These are phyloP conservation scores for Kandelia obovata DNA, from an alignment of 345 rosid species.

Conservation along the genomic window DNA sequence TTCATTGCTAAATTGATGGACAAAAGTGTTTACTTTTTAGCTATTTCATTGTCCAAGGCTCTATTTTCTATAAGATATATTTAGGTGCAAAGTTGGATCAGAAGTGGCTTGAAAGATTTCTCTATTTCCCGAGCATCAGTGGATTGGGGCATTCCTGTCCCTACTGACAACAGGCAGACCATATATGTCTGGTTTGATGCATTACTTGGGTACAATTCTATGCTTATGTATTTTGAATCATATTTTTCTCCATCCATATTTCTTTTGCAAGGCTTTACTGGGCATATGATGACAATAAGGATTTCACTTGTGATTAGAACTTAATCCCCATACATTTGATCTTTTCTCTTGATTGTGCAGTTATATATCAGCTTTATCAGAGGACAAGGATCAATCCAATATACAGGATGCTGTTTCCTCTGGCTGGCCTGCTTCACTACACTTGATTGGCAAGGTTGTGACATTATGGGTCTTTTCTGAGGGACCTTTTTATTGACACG, in stretches of 20 bases:
- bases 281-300: background rate
- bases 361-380: slow-evolving; percentile 80
- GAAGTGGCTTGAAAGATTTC: slow-evolving; percentile 79
- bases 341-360: slow-evolving; percentile 33
- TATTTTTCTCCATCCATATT: background rate
- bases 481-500: background rate
- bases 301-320: background rate
- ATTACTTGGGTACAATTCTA: slow-evolving; percentile 63
- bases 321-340: background rate
- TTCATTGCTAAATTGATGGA: background rate
- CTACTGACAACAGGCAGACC: slow-evolving; percentile 80
- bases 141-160: slow-evolving; percentile 97
- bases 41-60: background rate
- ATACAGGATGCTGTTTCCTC: slow-evolving; percentile 61
- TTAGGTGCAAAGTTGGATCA: slow-evolving; percentile 94
- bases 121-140: slow-evolving; percentile 96
- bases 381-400: slow-evolving; percentile 45
- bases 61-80: slow-evolving; percentile 9
- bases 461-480: background rate
- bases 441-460: slow-evolving; percentile 88
- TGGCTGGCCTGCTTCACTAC: slow-evolving; percentile 96
- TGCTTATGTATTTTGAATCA: background rate
- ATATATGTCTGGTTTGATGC: slow-evolving; percentile 99
- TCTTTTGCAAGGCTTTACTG: too few species aligned
- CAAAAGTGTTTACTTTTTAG: background rate